Percentiles rank a stretch among this genome's conserved stretches.
phyloP scores from a whole-genome alignment of 2,329 filamentous ascomycete genomes.

The Clonostachys chloroleuca region DNA sequence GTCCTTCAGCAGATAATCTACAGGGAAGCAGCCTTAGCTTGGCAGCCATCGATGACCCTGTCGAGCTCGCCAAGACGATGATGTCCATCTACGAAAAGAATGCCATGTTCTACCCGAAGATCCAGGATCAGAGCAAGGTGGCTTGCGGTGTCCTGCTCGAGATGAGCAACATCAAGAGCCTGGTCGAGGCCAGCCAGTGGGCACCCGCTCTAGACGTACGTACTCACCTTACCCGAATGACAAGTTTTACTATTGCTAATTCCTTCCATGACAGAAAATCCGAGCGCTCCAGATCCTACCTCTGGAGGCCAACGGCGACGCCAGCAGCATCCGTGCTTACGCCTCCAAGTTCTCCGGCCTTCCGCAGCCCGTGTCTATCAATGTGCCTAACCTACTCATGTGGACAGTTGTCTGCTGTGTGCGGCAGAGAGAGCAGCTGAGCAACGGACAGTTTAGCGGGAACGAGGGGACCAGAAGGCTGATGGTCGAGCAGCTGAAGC shows the following conservation, averaged over 20 bases:
- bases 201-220: slow-evolving; percentile 55
- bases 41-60: slow-evolving; percentile 55
- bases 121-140: slow-evolving; percentile 50
- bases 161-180: slow-evolving; percentile 56
- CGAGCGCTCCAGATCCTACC: slow-evolving; percentile 74
- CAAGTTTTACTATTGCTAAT: background rate
- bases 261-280: slow-evolving; percentile 56
- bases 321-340: slow-evolving; percentile 71
- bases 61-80: slow-evolving; percentile 56
- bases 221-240: slow-evolving; percentile 10
- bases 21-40: slow-evolving; percentile 55
- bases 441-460: slow-evolving; percentile 66
- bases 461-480: slow-evolving; percentile 59
- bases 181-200: slow-evolving; percentile 52
- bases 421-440: slow-evolving; percentile 67
- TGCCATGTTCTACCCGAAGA: slow-evolving; percentile 55
- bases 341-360: slow-evolving; percentile 78
- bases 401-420: slow-evolving; percentile 90
- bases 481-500: slow-evolving; percentile 68
- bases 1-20: slow-evolving; percentile 21
- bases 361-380: slow-evolving; percentile 77
- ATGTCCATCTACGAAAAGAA: slow-evolving; percentile 60
- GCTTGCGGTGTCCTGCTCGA: slow-evolving; percentile 53
- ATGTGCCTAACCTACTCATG: slow-evolving; percentile 85
- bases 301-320: slow-evolving; percentile 68